Percentiles rank a stretch among this genome's conserved stretches.
Evolutionary conservation across 495 filamentous ascomycete genomes (phyloP).

Genomic region (Neurospora discreta): DNA sequence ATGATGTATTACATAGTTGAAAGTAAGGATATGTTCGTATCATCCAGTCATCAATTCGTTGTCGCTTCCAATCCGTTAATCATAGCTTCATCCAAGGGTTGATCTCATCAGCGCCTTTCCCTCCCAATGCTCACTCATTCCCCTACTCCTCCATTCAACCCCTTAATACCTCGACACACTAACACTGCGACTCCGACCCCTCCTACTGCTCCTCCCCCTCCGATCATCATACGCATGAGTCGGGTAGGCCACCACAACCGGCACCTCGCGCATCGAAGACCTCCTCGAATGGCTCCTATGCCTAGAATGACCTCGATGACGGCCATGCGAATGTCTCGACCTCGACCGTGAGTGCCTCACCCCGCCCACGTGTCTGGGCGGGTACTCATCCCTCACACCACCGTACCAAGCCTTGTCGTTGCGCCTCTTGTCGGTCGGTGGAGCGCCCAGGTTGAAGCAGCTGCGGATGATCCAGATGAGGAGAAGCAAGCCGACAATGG

Average conservation of each 20-base stretch:
- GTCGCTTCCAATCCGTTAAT: background rate
- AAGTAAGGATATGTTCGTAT: background rate
- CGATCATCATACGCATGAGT: background rate
- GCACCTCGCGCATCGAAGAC: constrained; percentile 4
- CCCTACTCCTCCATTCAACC: background rate
- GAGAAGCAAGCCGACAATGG: constrained; percentile 43
- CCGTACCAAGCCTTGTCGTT: constrained; percentile 17
- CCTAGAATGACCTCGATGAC: background rate
- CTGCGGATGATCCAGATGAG: constrained; percentile 41
- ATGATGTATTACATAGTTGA: background rate
- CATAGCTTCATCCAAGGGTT: background rate
- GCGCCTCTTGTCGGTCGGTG: constrained; percentile 9
- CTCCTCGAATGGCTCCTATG: background rate
- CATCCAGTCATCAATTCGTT: background rate
- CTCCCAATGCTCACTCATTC: background rate
- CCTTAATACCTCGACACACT: constrained; percentile 2
- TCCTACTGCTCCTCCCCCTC: background rate
- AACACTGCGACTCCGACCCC: background rate
- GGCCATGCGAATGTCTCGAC: constrained; percentile 3
- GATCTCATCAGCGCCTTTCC: background rate
- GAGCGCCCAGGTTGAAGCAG: constrained; percentile 27
- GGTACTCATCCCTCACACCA: constrained; percentile 14
- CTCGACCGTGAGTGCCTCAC: background rate
- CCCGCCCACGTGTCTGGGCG: background rate
- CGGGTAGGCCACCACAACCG: constrained; percentile 7